Conservation (phyloP, 2,329 filamentous ascomycete genomes). For the Aspergillus ustus region DNA sequence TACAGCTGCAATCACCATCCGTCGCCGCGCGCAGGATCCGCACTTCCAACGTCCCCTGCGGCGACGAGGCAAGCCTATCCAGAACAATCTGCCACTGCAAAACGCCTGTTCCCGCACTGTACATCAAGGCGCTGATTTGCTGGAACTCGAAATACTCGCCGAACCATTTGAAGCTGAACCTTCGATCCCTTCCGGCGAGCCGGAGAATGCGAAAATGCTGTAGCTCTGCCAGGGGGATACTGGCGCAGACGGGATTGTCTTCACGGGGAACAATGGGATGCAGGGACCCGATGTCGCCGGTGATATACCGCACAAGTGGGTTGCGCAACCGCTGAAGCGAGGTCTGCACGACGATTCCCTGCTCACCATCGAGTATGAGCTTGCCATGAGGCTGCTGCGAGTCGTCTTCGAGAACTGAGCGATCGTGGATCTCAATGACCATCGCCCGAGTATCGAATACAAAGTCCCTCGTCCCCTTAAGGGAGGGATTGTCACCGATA, state of each 20-base stretch:
- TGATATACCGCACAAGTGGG: conserved; percentile 51
- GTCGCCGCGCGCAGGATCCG: conserved; percentile 20
- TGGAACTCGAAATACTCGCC: conserved; percentile 46
- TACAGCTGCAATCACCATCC: too few relatives aligned
- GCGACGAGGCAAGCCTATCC: conserved; percentile 7
- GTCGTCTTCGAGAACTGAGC: not conserved
- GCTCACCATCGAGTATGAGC: conserved; percentile 31
- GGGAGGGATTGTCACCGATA: conserved; percentile 22
- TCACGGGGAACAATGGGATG: conserved; percentile 37
- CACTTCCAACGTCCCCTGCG: conserved; percentile 22
- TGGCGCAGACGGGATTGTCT: not conserved
- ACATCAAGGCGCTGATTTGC: conserved; percentile 31
- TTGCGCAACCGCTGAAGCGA: conserved; percentile 49
- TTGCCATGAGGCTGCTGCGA: not conserved
- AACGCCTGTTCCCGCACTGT: conserved; percentile 31
- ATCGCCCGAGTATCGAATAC: conserved; percentile 45
- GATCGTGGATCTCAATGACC: conserved; percentile 44
- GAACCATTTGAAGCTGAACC: conserved; percentile 52
- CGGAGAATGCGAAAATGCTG: conserved; percentile 42
- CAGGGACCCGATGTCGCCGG: conserved; percentile 50
- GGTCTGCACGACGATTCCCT: conserved; percentile 49
- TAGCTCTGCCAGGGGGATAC: conserved; percentile 14
- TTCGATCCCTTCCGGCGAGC: conserved; percentile 47
- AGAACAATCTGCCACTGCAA: conserved; percentile 53
- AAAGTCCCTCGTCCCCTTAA: conserved; percentile 37